phyloP scores from a whole-genome alignment of 2,329 filamentous ascomycete species.

The Fusarium aywerte region DNA sequence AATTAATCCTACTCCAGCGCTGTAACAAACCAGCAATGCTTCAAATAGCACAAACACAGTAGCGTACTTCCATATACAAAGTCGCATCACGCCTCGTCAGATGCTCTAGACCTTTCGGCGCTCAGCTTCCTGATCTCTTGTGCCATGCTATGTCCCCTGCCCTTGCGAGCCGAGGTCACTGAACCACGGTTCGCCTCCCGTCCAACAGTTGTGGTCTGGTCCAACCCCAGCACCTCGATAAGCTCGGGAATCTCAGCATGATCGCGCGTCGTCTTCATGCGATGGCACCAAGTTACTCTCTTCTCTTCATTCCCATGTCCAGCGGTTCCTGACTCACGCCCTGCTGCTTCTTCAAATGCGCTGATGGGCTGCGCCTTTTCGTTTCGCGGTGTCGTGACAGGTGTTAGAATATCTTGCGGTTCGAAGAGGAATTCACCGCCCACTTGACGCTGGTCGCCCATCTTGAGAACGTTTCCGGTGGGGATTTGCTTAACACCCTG shows the following conservation, averaged over 20 bases:
- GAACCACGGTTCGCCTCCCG: conserved; percentile 44
- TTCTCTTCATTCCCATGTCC: conserved; percentile 60
- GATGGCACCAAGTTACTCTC: conserved; percentile 79
- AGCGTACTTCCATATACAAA: background rate
- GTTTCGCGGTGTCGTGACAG: conserved; percentile 57
- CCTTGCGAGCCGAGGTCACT: conserved; percentile 59
- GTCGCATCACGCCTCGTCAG: conserved; percentile 19
- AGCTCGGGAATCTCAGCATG: conserved; percentile 78
- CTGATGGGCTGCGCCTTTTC: conserved; percentile 45
- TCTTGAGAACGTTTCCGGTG: conserved; percentile 68
- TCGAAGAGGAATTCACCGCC: conserved; percentile 86
- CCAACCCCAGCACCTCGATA: conserved; percentile 69
- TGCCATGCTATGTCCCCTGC: conserved; percentile 64
- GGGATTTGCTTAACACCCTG: conserved; percentile 70
- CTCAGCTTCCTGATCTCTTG: conserved; percentile 59
- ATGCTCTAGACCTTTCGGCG: conserved; percentile 43
- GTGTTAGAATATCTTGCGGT: conserved; percentile 58
- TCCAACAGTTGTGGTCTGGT: conserved; percentile 45
- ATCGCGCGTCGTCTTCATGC: conserved; percentile 82
- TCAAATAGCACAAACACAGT: conserved; percentile 4
- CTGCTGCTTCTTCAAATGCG: conserved; percentile 34
- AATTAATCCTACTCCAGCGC: conserved; percentile 42
- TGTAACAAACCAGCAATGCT: conserved; percentile 35
- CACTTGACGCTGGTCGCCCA: conserved; percentile 74
- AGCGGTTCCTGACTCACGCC: conserved; percentile 1